Base-by-base conservation (phyloP, 129 eudicot species). In the Tagetes erecta region DNA sequence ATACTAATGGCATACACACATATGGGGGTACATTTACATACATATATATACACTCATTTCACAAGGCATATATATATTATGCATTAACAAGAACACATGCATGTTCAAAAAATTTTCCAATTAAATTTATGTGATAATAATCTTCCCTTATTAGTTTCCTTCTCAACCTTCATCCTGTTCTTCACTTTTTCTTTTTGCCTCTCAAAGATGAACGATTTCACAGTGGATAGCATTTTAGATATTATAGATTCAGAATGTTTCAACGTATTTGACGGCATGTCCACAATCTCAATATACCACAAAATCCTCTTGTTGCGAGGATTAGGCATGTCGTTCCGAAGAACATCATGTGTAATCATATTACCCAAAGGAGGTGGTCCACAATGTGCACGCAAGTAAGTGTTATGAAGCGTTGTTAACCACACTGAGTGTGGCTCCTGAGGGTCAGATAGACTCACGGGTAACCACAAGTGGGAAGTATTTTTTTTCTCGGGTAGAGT, bases 201-300 rank as follows among this genome's bases (percentile, higher is more conserved):
- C 34, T 64, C 83, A 41, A 52, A 46, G 35, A 72, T 40, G 51
- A 79, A 65, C 12, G 78, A 72, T 44, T 37, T 79, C 83, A 72
- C 38, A 66, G 69, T 57, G 5, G 60, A 39, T 11, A 79, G 35
- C 62, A 79, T 35, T 65, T 42, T 79, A 3, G 78, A 72, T 58
- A 76, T 57, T 1, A 66, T 1, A 5, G 84, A 81, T 9, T 71
- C 68, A n/a, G 74, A 53, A 6, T 64, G 74, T 66, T 39, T 76
- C 78, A 72, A 71, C 2, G 12, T 56, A 70, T 81, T 73, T 3
- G 83, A 67, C 38, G 75, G 76, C 1, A 77, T 35, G 10, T 78
- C 83, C 35, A 81, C 75, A 3, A 82, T 75, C 67, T 79, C 84
- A 53, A 85, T 11, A 14, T 79, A 74, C 89, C 89, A 85, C 65